Evolutionary conservation across 805 yeast species (phyloP).

Genomic region (Saccharomycopsis olivae): DNA sequence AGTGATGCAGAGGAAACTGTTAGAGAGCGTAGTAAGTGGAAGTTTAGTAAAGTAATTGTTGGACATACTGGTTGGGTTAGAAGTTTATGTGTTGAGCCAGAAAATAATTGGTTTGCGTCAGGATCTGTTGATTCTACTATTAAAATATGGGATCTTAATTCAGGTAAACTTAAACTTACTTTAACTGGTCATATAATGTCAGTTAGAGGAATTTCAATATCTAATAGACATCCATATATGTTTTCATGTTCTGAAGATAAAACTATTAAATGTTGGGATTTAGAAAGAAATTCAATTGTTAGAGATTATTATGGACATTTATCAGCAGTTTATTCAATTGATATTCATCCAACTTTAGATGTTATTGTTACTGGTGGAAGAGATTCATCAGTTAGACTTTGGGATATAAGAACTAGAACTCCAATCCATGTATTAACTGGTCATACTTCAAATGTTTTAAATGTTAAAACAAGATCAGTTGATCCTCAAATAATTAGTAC

Average conservation of each 20-base stretch:
- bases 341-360: slow-evolving; percentile 80
- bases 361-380: slow-evolving; percentile 80
- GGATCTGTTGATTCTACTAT: slow-evolving; percentile 86
- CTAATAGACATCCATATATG: slow-evolving; percentile 73
- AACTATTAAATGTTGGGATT: slow-evolving; percentile 90
- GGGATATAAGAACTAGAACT: slow-evolving; percentile 83
- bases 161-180: slow-evolving; percentile 58
- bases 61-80: slow-evolving; percentile 95
- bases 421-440: slow-evolving; percentile 75
- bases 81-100: slow-evolving; percentile 73
- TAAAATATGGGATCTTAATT: slow-evolving; percentile 82
- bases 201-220: slow-evolving; percentile 65
- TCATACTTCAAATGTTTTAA: slow-evolving; percentile 65
- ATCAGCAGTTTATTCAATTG: slow-evolving; percentile 78
- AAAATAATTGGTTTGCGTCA: slow-evolving; percentile 83
- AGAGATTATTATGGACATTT: slow-evolving; percentile 92
- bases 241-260: slow-evolving; percentile 93
- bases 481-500: slow-evolving; percentile 84
- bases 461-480: slow-evolving; percentile 52
- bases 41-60: slow-evolving; percentile 56
- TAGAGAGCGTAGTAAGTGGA: slow-evolving; percentile 73
- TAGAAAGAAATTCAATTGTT: slow-evolving; percentile 71
- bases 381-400: slow-evolving; percentile 75
- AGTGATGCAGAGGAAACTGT: too few species aligned
- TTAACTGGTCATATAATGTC: slow-evolving; percentile 89